Conservation (phyloP, 129 eudicot genomes). For the Flaveria ramosissima region DNA sequence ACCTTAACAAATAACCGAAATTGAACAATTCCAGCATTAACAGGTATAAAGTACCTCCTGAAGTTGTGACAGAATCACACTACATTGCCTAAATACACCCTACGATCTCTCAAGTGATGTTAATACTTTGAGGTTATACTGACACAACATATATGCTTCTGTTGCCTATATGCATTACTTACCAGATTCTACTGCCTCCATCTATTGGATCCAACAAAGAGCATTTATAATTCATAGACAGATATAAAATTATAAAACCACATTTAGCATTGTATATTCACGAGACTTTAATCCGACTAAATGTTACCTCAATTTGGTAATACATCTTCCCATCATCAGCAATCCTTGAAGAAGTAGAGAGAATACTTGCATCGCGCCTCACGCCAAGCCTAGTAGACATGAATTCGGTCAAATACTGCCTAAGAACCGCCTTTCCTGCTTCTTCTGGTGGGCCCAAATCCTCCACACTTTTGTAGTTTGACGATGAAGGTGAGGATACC, state of each 20-base stretch:
- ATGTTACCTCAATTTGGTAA: conserved; percentile 76
- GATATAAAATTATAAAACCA: too few species aligned
- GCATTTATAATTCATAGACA: too few species aligned
- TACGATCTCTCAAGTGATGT: too few species aligned
- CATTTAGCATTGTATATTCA: neutral
- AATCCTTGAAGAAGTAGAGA: conserved; percentile 69
- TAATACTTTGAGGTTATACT: too few species aligned
- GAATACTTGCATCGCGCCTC: conserved; percentile 74
- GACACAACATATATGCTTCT: neutral
- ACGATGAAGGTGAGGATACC: conserved; percentile 94
- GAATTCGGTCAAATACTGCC: conserved; percentile 90
- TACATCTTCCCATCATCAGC: conserved; percentile 95
- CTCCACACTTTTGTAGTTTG: conserved; percentile 66
- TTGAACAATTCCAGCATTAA: neutral
- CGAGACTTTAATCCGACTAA: neutral
- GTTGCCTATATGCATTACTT: neutral
- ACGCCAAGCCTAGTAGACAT: conserved; percentile 99
- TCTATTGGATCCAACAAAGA: too few species aligned
- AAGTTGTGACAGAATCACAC: too few species aligned
- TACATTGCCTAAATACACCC: too few species aligned
- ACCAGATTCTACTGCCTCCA: neutral
- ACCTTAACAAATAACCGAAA: neutral
- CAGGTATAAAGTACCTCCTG: too few species aligned
- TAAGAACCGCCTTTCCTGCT: conserved; percentile 73
- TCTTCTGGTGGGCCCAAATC: conserved; percentile 92